Base-by-base conservation (phyloP, 345 rosid genomes). In the Physaria fendleri region DNA sequence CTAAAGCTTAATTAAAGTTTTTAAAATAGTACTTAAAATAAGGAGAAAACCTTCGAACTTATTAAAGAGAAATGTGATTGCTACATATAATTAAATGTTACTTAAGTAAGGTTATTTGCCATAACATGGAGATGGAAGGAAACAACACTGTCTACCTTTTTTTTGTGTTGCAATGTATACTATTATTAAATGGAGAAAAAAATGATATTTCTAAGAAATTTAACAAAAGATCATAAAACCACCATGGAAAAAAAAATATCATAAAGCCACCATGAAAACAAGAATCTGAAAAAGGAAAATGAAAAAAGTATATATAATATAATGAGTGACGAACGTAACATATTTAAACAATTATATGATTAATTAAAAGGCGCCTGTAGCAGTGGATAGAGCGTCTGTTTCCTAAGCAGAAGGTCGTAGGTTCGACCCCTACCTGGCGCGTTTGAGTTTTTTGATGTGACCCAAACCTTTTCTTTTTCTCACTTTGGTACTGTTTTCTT, bases 291-390 rank as follows among this genome's bases (percentile, higher is more conserved):
- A 32, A 32, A 10, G 8, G n/a, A 32, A 29, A 29, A 4, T 22
- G 24, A 4, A 12, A 20, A 8, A 13, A 6, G n/a, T n/a, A n/a
- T n/a, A n/a, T n/a, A n/a, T n/a, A 16, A n/a, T 18, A n/a, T 11
- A 21, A 22, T 1, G 17, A 9, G 23, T 18, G 21, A 44, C 5
- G 4, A 32, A n/a, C n/a, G n/a, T n/a, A n/a, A n/a, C n/a, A n/a
- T n/a, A n/a, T n/a, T n/a, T n/a, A n/a, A n/a, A n/a, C n/a, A n/a
- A n/a, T n/a, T n/a, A n/a, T n/a, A n/a, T n/a, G n/a, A n/a, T n/a
- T n/a, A n/a, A n/a, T n/a, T n/a, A n/a, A n/a, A n/a, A n/a, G n/a
- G 96, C 93, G 80, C 88, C 79, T 79, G 89, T 86, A 86, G 97
- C 90, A 81, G 91, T 88, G 95, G 91, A 86, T 86, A 88, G 94